phyloP scores from a whole-genome alignment of 2,329 filamentous ascomycete genomes.

The Amesomyces nigricolor region DNA sequence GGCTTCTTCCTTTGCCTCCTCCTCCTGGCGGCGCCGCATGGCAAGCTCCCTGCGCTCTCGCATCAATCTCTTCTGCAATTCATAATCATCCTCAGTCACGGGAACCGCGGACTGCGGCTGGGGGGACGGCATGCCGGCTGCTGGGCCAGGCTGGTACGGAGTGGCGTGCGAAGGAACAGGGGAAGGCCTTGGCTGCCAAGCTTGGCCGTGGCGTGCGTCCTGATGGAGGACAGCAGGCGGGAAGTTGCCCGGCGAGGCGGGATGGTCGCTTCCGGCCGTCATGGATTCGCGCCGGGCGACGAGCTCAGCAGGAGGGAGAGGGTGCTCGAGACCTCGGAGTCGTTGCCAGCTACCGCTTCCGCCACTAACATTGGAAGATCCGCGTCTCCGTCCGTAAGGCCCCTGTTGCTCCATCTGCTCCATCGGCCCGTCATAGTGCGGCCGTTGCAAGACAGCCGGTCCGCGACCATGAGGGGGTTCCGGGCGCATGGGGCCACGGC shows the following conservation, averaged over 20 bases:
- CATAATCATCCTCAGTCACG: slow-evolving; percentile 15
- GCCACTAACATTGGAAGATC: slow-evolving; percentile 87
- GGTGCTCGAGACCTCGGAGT: slow-evolving; percentile 39
- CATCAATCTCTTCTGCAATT: slow-evolving; percentile 55
- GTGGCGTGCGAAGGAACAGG: slow-evolving; percentile 39
- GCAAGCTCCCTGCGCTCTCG: slow-evolving; percentile 63
- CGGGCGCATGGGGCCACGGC: slow-evolving; percentile 62
- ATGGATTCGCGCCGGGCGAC: slow-evolving; percentile 45
- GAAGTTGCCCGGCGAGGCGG: slow-evolving; percentile 42
- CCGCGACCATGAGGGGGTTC: slow-evolving; percentile 60
- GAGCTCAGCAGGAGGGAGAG: slow-evolving; percentile 40
- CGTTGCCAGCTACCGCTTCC: slow-evolving; percentile 69
- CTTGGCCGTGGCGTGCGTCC: slow-evolving; percentile 30
- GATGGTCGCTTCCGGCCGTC: slow-evolving; percentile 45
- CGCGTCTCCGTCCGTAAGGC: slow-evolving; percentile 68
- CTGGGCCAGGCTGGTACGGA: slow-evolving; percentile 30
- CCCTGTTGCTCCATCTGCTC: slow-evolving; percentile 66
- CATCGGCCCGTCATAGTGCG: slow-evolving; percentile 60
- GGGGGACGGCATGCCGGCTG: slow-evolving; percentile 19
- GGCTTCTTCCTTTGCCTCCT: slow-evolving; percentile 68
- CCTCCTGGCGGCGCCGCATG: slow-evolving; percentile 60
- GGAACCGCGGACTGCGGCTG: slow-evolving; percentile 29
- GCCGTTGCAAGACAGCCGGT: slow-evolving; percentile 71
- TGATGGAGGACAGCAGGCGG: slow-evolving; percentile 34
- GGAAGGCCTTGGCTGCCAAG: slow-evolving; percentile 41